Evolutionary conservation across 169 alveolate species (phyloP), one percentile per base, ranked within the genome.

Genomic region (Eimeria tenella): DNA sequence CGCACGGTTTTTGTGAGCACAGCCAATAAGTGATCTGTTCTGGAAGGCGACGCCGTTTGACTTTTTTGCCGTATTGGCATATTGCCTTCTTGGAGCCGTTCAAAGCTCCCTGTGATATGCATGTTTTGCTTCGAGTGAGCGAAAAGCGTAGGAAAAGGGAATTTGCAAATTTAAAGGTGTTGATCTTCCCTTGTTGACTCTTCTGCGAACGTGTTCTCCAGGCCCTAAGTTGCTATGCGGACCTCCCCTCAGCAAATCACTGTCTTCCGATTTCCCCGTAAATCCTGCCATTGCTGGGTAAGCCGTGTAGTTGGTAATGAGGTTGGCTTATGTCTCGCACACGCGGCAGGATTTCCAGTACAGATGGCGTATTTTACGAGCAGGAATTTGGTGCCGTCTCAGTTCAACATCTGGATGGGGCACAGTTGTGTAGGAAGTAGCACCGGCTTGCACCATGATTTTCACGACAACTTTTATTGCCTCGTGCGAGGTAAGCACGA

Each of bases 361-460:
- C 42, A 31, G 42, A 0, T 31, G 0, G 42, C 42, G 42, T 58
- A 17, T 13, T 58, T 1, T 58, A 13, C 19, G 68, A 13, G 49
- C 87, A 68, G 93, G 31, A 68, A 62, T 58, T 93, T 93, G n/a
- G 84, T 73, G 68, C 93, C 93, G 50, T 94, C 92, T 73, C 96
- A 94, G 71, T 89, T 74, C 84, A 94, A 94, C 21, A 50, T 94
- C 23, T 94, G 96, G 96, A 50, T 77, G 73, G 96, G 96, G 3
- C 77, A 56, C 70, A 84, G 93, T 31, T 4, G 49, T n/a, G 19
- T 56, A 0, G 88, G 96, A 13, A 94, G 95, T 81, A 90, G 84
- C 31, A 83, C 94, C 19, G 96, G 96, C 49, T 77, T 94, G 73
- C 96, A 94, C 50, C 96, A 94, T 60, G 96, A 94, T 63, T 94